Evolutionary conservation across 1,284 basidiomycete genomes (phyloP).

Genomic region (Tilletia walkeri): DNA sequence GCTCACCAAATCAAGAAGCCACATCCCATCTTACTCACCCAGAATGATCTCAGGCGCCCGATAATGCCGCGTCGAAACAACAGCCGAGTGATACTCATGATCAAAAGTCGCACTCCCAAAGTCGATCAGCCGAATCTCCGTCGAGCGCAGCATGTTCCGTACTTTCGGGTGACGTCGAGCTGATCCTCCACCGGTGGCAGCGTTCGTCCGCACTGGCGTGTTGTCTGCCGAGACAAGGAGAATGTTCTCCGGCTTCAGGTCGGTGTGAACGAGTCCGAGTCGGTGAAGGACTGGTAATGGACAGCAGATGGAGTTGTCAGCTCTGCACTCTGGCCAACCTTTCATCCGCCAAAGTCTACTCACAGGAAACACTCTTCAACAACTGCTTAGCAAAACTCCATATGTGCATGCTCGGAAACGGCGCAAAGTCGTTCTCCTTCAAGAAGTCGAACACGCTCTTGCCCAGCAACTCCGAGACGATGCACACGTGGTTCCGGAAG

Average conservation of each 20-base stretch:
- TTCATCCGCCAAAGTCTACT: background rate
- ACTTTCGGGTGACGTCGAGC: slow-evolving; percentile 56
- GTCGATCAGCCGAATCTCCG: slow-evolving; percentile 94
- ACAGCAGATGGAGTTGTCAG: background rate
- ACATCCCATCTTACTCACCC: slow-evolving; percentile 62
- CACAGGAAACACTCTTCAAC: slow-evolving; percentile 80
- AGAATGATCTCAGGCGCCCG: slow-evolving; percentile 98
- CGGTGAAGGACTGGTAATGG: slow-evolving; percentile 71
- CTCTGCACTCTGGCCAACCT: background rate
- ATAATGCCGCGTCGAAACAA: slow-evolving; percentile 96
- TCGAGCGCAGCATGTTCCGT: slow-evolving; percentile 77
- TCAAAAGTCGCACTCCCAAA: slow-evolving; percentile 98
- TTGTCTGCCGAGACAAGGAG: slow-evolving; percentile 84
- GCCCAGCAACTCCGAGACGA: slow-evolving; percentile 92
- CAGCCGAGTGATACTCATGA: slow-evolving; percentile 95
- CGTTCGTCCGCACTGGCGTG: slow-evolving; percentile 42
- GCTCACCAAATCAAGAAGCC: background rate
- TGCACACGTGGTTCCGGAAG: slow-evolving; percentile 94
- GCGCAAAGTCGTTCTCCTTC: slow-evolving; percentile 94
- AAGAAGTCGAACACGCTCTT: slow-evolving; percentile 99
- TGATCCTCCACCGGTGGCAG: slow-evolving; percentile 31
- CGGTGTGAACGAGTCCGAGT: slow-evolving; percentile 89
- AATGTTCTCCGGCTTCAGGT: slow-evolving; percentile 84
- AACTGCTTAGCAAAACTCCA: slow-evolving; percentile 92
- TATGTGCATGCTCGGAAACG: slow-evolving; percentile 93